Percentiles rank a stretch among this genome's conserved stretches.
Conservation (phyloP, 192 early-diverging fungal species). For the Coemansia sp. region DNA sequence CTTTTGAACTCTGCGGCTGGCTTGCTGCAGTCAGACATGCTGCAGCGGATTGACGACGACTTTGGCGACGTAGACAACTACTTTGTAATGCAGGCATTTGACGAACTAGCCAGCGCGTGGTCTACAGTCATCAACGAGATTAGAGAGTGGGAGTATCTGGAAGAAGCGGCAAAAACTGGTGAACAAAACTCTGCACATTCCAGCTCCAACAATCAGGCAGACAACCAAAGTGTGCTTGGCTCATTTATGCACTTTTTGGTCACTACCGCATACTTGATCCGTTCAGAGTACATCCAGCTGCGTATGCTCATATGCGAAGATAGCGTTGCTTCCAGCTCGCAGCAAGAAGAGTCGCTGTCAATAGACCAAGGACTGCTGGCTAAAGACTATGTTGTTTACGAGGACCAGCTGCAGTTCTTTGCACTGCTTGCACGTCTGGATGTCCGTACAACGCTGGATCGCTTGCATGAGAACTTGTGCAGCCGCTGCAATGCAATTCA, state of each 20-base stretch:
- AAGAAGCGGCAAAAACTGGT: conserved; percentile 7
- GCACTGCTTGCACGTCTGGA: conserved; percentile 43
- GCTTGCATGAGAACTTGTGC: conserved; percentile 31
- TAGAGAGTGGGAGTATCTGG: conserved; percentile 33
- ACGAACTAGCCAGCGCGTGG: conserved; percentile 51
- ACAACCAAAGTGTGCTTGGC: conserved; percentile 18
- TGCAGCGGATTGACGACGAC: conserved; percentile 39
- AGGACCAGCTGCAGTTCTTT: conserved; percentile 52
- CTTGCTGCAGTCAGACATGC: conserved; percentile 28
- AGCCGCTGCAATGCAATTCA: conserved; percentile 38
- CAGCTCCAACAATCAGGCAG: not conserved
- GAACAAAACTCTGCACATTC: too few relatives aligned
- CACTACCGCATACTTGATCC: conserved; percentile 41
- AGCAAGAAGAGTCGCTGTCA: conserved; percentile 12
- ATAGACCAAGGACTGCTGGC: conserved; percentile 43
- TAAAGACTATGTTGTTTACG: conserved; percentile 51
- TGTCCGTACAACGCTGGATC: conserved; percentile 29
- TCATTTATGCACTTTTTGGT: conserved; percentile 43
- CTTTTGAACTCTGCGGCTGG: conserved; percentile 35
- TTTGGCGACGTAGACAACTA: conserved; percentile 54
- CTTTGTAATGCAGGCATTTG: conserved; percentile 56
- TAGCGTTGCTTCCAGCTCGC: conserved; percentile 17
- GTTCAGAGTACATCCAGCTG: conserved; percentile 42
- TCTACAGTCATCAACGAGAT: conserved; percentile 38
- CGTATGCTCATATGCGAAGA: conserved; percentile 52